Conservation (phyloP, 345 rosid species). For the Pistacia atlantica region DNA sequence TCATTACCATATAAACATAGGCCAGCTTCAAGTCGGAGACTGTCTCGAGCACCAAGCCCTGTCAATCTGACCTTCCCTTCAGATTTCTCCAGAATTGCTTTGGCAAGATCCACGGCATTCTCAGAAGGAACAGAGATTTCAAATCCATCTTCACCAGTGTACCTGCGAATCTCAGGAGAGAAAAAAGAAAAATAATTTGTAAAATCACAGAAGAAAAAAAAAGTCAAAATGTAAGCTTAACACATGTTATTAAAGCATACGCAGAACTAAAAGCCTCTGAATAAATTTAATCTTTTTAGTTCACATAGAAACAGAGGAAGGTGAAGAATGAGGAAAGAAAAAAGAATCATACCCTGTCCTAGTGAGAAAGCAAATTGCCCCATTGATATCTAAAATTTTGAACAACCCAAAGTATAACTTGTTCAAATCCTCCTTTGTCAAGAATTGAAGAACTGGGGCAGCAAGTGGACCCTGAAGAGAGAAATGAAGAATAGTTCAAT, state of each 20-base stretch:
- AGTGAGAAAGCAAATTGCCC: slow-evolving; percentile 81
- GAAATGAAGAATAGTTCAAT: not conserved
- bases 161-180: slow-evolving; percentile 46
- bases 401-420: slow-evolving; percentile 92
- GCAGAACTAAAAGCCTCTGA: not conserved
- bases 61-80: slow-evolving; percentile 92
- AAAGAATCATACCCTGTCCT: slow-evolving; percentile 78
- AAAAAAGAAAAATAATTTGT: not conserved
- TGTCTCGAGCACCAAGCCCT: slow-evolving; percentile 94
- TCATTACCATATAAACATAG: slow-evolving; percentile 90
- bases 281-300: not conserved
- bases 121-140: slow-evolving; percentile 96
- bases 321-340: not conserved
- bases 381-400: slow-evolving; percentile 78
- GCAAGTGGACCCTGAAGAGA: slow-evolving; percentile 89
- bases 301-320: not conserved
- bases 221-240: not conserved
- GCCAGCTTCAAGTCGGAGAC: slow-evolving; percentile 95
- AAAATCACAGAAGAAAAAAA: not conserved
- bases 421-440: slow-evolving; percentile 88
- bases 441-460: slow-evolving; percentile 82
- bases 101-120: slow-evolving; percentile 78
- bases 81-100: slow-evolving; percentile 90
- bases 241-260: not conserved
- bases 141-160: slow-evolving; percentile 97